Base-by-base conservation (phyloP, 306 rosid species). In the Pyrus bretschneideri region DNA sequence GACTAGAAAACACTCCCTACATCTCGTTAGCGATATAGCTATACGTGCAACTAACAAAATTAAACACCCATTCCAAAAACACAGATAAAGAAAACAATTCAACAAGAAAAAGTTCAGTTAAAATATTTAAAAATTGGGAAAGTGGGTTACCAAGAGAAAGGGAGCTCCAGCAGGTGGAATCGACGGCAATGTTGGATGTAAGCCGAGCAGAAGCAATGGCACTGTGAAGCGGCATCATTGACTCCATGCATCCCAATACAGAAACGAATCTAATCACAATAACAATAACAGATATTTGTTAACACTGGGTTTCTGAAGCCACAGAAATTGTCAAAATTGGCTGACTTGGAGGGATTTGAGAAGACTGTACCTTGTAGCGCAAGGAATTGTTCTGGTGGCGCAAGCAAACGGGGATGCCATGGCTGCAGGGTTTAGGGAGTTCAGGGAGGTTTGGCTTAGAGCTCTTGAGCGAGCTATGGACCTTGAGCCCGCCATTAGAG, bases 161-260 rank as follows among this genome's bases (percentile, higher is more conserved):
- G 89, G 66, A 81, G 79, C 97, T 92, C 97, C 99, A 92, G 92
- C 88, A 92, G 66, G 85, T 70, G 33, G 97, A 84, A 77, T 89
- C 90, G 9, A 86, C 69, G 8, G 97, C 97, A 40, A 92, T 92
- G 76, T 78, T 86, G 75, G 98, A 92, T 71, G 85, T 92, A 63
- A 95, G 93, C 74, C 98, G 86, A 72, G 97, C 97, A 46, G 89
- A 80, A 58, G 98, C 98, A 57, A 92, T 82, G 38, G 92, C 90
- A 23, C 87, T 92, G 58, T 92, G 98, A 69, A 92, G 96, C 23
- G 97, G 98, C 91, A 89, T 84, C 92, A 89, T 76, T n/a, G 97
- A 90, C 30, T 89, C 96, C 77, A 82, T 74, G 67, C 88, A 83
- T 83, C 89, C 96, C 81, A 89, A 78, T 38, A 79, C 85, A 49